Evolutionary conservation across 257 asterid species (phyloP), one percentile per base, ranked within the genome.

Genomic region (Nicotiana knightiana): DNA sequence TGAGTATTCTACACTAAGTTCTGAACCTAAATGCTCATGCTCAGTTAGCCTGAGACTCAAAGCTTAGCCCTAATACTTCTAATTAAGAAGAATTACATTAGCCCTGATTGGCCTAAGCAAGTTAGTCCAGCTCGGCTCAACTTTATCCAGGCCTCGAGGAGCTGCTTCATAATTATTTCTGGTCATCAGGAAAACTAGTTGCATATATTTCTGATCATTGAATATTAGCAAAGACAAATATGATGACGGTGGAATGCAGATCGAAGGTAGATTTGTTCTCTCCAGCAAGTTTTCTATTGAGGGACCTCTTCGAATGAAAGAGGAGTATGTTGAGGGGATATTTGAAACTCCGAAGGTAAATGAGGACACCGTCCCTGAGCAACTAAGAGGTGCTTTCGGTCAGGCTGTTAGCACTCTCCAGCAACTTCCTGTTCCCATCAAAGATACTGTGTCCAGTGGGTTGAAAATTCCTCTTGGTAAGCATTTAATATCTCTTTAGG

Each of bases 271-370:
- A 67, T 84, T 94, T 78, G 85, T 77, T 43, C 81, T 96, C 78
- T 83, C 96, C 26, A 87, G 91, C 79, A 91, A 85, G 91, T 86
- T 96, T 83, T 81, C 94, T 12, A 91, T 94, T 8, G 99, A 96
- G 91, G 98, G 98, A 30, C 96, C 99, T 48, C 93, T 94, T 78
- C 87, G 98, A 59, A 87, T 96, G 91, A 94, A 94, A 85, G 99
- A 96, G 87, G 99, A 92, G 87, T 96, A 93, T 73, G 70, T 93
- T n/a, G 98, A 94, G 88, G 98, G 95, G 67, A 61, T 89, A 86
- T 43, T 94, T 33, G 97, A 91, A 79, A 85, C 97, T 64, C 98
- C 98, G 6, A 93, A 89, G 92, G 87, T 96, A 68, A 81, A 87
- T 10, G 97, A 94, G 85, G 95, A 91, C 66, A 81, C 88, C 15